These are phyloP conservation scores for Penicillium diatomitis DNA, from an alignment of 495 filamentous ascomycete species.

Conservation along the genomic window DNA sequence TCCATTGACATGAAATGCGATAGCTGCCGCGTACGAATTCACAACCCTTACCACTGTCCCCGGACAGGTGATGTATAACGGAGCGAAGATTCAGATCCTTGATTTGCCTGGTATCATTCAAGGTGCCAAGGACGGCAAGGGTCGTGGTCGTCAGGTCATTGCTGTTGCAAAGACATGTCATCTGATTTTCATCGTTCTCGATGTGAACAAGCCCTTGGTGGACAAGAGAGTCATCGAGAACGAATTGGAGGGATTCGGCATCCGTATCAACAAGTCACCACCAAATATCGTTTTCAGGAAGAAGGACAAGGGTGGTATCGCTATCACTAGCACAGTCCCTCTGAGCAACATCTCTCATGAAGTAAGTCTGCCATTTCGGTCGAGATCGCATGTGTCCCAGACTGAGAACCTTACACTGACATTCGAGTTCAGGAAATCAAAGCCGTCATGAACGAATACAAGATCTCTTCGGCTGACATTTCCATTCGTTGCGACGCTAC, in stretches of 20 bases:
- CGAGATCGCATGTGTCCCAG: not conserved
- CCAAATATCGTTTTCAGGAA: constrained; percentile 98
- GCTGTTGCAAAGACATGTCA: constrained; percentile 98
- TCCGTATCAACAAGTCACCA: constrained; percentile 92
- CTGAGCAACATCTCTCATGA: constrained; percentile 89
- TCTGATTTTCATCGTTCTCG: constrained; percentile 95
- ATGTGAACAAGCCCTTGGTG: constrained; percentile 96
- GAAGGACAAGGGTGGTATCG: constrained; percentile 97
- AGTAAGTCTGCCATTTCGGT: constrained; percentile 26
- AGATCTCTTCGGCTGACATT: constrained; percentile 93
- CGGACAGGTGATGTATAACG: constrained; percentile 93
- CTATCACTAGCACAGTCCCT: constrained; percentile 85
- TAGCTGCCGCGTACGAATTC: constrained; percentile 93
- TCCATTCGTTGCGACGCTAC: constrained; percentile 95
- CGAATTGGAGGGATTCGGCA: constrained; percentile 97
- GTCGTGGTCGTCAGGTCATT: constrained; percentile 97
- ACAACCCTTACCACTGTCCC: constrained; percentile 96
- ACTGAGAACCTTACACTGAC: not conserved
- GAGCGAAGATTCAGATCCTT: constrained; percentile 96
- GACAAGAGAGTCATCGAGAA: constrained; percentile 95
- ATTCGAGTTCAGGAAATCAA: constrained; percentile 63
- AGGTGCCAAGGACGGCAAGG: constrained; percentile 96
- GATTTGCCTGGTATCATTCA: constrained; percentile 98
- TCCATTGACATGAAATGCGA: not conserved
- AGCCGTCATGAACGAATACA: constrained; percentile 95